Conservation (phyloP, 495 filamentous ascomycete genomes). For the Hamigera avellanea region DNA sequence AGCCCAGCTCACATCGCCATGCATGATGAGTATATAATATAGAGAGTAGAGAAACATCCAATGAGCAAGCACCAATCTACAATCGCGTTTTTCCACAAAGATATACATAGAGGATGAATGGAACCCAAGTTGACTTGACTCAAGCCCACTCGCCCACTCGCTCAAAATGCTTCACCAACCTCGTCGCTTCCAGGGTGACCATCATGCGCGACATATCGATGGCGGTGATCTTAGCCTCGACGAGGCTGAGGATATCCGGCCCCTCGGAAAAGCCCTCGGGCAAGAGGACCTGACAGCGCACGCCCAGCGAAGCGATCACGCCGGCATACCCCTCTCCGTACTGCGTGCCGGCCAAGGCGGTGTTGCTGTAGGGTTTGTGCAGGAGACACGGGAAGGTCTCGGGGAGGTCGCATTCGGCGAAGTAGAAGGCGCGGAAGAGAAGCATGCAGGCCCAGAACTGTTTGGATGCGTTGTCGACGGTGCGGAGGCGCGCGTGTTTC, state of each 20-base stretch:
- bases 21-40: too few relatives aligned
- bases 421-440: slow-evolving; percentile 64
- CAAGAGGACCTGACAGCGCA: slow-evolving; percentile 17
- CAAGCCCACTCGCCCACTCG: slow-evolving; percentile 27
- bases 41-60: too few relatives aligned
- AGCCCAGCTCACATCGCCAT: too few relatives aligned
- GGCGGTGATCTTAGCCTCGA: slow-evolving; percentile 45
- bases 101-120: too few relatives aligned
- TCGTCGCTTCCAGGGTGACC: slow-evolving; percentile 41
- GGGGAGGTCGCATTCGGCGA: slow-evolving; percentile 54
- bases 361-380: slow-evolving; percentile 18
- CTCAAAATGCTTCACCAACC: slow-evolving; percentile 29
- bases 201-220: slow-evolving; percentile 41
- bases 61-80: too few relatives aligned
- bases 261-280: slow-evolving; percentile 16
- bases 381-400: slow-evolving; percentile 47
- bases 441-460: slow-evolving; percentile 58
- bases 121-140: too few relatives aligned
- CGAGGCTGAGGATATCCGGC: slow-evolving; percentile 34
- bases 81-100: too few relatives aligned
- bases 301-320: slow-evolving; percentile 22
- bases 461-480: slow-evolving; percentile 22
- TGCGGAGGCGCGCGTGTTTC: slow-evolving; percentile 20
- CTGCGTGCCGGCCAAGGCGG: slow-evolving; percentile 16
- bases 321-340: slow-evolving; percentile 11